Percentiles rank a stretch among this genome's conserved stretches.
Evolutionary conservation across 495 filamentous ascomycete species (phyloP).

Genomic region (Hyphodiscus hymeniophilus): DNA sequence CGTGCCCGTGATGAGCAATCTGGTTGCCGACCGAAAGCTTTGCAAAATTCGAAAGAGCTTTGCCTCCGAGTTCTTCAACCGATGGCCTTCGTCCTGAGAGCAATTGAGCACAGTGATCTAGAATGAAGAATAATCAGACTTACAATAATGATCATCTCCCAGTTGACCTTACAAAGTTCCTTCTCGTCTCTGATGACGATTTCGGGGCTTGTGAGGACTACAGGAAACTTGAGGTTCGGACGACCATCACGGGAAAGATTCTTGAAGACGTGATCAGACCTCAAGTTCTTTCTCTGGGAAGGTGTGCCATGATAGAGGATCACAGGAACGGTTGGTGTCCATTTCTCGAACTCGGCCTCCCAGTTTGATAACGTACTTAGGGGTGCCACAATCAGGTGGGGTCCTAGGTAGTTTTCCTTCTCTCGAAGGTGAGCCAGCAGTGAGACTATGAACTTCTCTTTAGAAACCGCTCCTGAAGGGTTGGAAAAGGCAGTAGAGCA

Average conservation of each 20-base stretch:
- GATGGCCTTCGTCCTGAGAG: conserved; percentile 80
- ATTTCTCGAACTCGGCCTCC: conserved; percentile 89
- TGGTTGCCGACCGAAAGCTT: conserved; percentile 78
- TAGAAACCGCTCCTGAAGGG: too few species aligned
- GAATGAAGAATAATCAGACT: conserved; percentile 22
- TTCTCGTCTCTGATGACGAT: conserved; percentile 89
- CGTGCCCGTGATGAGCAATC: conserved; percentile 89
- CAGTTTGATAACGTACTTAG: conserved; percentile 91
- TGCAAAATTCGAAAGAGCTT: conserved; percentile 82
- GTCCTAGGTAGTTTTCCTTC: conserved; percentile 69
- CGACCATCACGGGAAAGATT: conserved; percentile 42
- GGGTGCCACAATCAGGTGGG: conserved; percentile 83
- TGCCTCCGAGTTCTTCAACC: conserved; percentile 94
- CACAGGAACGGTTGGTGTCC: conserved; percentile 80
- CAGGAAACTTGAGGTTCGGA: conserved; percentile 61
- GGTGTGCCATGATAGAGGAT: conserved; percentile 85
- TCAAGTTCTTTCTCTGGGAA: conserved; percentile 55
- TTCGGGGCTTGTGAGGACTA: conserved; percentile 91
- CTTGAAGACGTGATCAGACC: conserved; percentile 23
- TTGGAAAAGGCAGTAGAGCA: too few species aligned
- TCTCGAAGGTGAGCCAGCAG: conserved; percentile 85
- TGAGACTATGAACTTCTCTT: conserved; percentile 28
- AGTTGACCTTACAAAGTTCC: conserved; percentile 69
- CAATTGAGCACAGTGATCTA: background rate
- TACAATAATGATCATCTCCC: conserved; percentile 95